These are phyloP conservation scores for Murraya koenigii DNA, from an alignment of 345 rosid species.

Conservation along the genomic window DNA sequence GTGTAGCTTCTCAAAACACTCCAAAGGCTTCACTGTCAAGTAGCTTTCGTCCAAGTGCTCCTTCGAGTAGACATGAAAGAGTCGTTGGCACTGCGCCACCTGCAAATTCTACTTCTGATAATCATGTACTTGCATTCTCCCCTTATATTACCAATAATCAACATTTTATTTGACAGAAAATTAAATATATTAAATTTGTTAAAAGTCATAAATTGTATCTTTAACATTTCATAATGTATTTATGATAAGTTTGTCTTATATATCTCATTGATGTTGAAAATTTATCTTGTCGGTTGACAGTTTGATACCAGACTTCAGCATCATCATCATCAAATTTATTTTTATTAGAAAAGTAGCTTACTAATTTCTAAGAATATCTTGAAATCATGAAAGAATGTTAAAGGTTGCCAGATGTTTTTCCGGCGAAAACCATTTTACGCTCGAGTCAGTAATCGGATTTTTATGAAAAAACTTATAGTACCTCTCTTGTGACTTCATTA, in stretches of 20 bases:
- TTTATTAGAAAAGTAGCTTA: too few species aligned
- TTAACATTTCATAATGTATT: not conserved
- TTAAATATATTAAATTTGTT: not conserved
- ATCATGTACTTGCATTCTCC: slow-evolving; percentile 28
- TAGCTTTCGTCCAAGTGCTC: slow-evolving; percentile 47
- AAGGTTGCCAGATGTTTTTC: too few species aligned
- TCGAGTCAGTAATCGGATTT: too few species aligned
- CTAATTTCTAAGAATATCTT: too few species aligned
- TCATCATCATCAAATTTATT: too few species aligned
- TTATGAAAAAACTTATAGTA: too few species aligned
- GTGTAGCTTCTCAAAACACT: slow-evolving; percentile 24
- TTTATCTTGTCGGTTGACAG: too few species aligned
- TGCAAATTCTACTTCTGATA: slow-evolving; percentile 43
- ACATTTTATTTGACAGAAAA: not conserved
- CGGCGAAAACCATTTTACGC: too few species aligned
- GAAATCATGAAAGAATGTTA: too few species aligned
- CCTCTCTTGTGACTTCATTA: too few species aligned
- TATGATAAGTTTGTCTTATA: slow-evolving; percentile 57
- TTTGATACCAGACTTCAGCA: too few species aligned
- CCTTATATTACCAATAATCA: not conserved
- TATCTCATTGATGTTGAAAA: too few species aligned
- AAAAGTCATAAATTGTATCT: not conserved
- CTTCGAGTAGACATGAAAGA: slow-evolving; percentile 22
- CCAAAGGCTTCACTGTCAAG: slow-evolving; percentile 37
- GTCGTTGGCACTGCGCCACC: slow-evolving; percentile 28